A percentile compares a stretch with the other conserved stretches of the same genome.
phyloP scores from a whole-genome alignment of 352 stramenopile species.

The Phytophthora quininea region DNA sequence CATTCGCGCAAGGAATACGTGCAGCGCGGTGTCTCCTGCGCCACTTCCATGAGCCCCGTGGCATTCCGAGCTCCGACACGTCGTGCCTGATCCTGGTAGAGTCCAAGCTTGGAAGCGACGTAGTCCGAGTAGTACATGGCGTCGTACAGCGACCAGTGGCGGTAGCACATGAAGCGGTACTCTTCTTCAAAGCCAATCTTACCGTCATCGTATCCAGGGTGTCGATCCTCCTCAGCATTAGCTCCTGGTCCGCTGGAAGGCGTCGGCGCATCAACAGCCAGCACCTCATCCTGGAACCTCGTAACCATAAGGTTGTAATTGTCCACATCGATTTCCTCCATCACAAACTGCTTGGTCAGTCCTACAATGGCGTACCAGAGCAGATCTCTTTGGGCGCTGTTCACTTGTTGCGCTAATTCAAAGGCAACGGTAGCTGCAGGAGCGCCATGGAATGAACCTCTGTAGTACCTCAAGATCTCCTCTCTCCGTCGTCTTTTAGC shows the following conservation, averaged over 20 bases:
- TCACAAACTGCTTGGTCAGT: constrained; percentile 95
- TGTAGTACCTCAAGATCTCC: constrained; percentile 94
- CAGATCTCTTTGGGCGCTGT: constrained; percentile 87
- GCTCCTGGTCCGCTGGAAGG: constrained; percentile 42
- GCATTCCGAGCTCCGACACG: constrained; percentile 71
- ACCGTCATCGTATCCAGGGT: constrained; percentile 76
- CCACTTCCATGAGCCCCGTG: constrained; percentile 27
- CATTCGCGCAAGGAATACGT: constrained; percentile 98
- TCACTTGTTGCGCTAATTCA: constrained; percentile 84
- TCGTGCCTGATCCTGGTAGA: constrained; percentile 69
- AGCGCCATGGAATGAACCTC: constrained; percentile 88
- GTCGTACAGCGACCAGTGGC: constrained; percentile 95
- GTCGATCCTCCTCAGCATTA: constrained; percentile 38
- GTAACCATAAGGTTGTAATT: constrained; percentile 93
- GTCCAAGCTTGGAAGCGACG: constrained; percentile 90
- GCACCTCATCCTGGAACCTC: constrained; percentile 91
- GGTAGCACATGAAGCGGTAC: constrained; percentile 97
- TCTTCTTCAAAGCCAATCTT: constrained; percentile 92
- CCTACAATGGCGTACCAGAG: constrained; percentile 98
- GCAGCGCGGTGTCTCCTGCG: constrained; percentile 74
- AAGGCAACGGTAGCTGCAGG: constrained; percentile 81
- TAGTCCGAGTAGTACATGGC: constrained; percentile 97
- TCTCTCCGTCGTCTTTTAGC: constrained; percentile 68
- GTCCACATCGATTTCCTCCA: constrained; percentile 92
- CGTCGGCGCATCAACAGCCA: constrained; percentile 62